Conservation (phyloP, 108 stramenopile genomes). For the Pelagomonas calceolata region DNA sequence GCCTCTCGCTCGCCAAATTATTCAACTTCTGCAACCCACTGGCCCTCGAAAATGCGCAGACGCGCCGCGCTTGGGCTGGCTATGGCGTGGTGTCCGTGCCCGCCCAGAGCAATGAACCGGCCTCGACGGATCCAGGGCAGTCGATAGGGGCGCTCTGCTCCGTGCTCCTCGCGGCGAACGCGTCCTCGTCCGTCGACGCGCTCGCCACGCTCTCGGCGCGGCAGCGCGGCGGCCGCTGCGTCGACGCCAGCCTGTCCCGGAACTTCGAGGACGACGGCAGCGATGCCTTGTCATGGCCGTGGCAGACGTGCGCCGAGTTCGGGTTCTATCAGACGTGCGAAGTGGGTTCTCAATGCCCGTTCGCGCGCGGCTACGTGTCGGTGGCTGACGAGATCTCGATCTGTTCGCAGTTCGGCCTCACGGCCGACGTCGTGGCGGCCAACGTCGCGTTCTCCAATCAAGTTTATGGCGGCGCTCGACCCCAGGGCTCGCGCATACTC, state of each 20-base stretch:
- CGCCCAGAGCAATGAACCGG: constrained; percentile 76
- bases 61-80: constrained; percentile 58
- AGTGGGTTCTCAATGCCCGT: constrained; percentile 58
- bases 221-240: constrained; percentile 1
- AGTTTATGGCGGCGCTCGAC: constrained; percentile 62
- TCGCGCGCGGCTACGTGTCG: constrained; percentile 54
- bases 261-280: background rate
- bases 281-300: constrained; percentile 63
- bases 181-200: background rate
- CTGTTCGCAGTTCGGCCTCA: constrained; percentile 59
- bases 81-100: constrained; percentile 63
- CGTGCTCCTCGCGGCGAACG: constrained; percentile 8
- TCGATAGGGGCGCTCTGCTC: constrained; percentile 61
- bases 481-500: constrained; percentile 48
- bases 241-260: background rate
- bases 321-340: constrained; percentile 89
- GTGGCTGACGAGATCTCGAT: constrained; percentile 59
- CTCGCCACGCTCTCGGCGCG: background rate
- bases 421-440: constrained; percentile 32
- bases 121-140: constrained; percentile 50
- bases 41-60: constrained; percentile 29
- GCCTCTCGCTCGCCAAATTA: constrained; percentile 23
- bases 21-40: constrained; percentile 62
- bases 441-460: constrained; percentile 50
- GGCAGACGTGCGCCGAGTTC: constrained; percentile 89